Evolutionary conservation across 2,329 filamentous ascomycete genomes (phyloP).

Genomic region (Cercospora sojina): DNA sequence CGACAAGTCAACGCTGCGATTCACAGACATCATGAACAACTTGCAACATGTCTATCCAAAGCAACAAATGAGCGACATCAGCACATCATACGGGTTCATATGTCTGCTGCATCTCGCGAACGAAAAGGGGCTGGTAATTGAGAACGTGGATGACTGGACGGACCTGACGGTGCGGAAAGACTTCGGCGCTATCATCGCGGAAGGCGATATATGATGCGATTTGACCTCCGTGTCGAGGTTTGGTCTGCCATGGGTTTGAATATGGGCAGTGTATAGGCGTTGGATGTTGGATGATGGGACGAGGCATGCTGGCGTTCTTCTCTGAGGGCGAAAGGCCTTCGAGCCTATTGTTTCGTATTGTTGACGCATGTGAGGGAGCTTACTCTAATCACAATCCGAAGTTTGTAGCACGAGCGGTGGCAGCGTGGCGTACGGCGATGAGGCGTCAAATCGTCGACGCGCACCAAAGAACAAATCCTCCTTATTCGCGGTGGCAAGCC

Average conservation of each 20-base stretch:
- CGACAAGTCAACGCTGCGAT: conserved; percentile 64
- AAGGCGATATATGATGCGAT: conserved; percentile 21
- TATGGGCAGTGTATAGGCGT: not conserved
- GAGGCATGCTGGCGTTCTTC: not conserved
- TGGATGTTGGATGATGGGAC: not conserved
- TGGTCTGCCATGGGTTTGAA: not conserved
- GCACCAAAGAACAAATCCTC: not conserved
- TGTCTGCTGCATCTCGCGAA: conserved; percentile 87
- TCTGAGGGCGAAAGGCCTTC: not conserved
- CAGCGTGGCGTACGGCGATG: not conserved
- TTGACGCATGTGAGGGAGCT: not conserved
- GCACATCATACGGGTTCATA: conserved; percentile 90
- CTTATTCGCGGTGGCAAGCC: not conserved
- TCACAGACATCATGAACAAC: conserved; percentile 88
- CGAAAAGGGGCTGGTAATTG: conserved; percentile 81
- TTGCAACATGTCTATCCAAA: conserved; percentile 83
- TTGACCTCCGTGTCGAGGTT: not conserved
- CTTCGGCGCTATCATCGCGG: conserved; percentile 32
- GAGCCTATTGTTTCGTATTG: not conserved
- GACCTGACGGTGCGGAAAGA: conserved; percentile 53
- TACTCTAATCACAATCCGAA: not conserved
- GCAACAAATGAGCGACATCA: conserved; percentile 86
- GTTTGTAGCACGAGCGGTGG: not conserved
- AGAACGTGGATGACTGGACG: conserved; percentile 56
- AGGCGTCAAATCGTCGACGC: not conserved